Percentiles rank a stretch among this genome's conserved stretches.
Conservation (phyloP, 2,329 filamentous ascomycete species). For the Verticillium isaacii region DNA sequence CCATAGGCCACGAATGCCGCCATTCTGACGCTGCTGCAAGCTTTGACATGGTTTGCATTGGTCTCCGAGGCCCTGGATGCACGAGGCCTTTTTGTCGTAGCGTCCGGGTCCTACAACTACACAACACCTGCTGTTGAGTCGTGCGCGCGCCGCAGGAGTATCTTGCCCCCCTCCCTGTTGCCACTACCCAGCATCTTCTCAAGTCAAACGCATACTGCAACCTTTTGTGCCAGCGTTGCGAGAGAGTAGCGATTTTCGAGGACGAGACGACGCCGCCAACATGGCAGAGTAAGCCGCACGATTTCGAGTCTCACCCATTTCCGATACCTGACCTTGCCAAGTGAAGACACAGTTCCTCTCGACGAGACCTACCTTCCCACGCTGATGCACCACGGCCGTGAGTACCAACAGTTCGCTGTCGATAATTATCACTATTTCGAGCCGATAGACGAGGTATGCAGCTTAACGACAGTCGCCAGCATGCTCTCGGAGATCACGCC, state of each 20-base stretch:
- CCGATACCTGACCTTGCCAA: conserved; percentile 24
- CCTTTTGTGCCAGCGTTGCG: not conserved
- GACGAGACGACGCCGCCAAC: not conserved
- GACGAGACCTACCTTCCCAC: conserved; percentile 56
- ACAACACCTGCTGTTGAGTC: not conserved
- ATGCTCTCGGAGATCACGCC: conserved; percentile 8
- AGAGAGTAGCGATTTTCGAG: not conserved
- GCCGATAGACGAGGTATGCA: conserved; percentile 65
- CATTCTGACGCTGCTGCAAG: conserved; percentile 7
- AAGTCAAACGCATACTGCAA: not conserved
- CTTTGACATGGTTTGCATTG: conserved; percentile 6
- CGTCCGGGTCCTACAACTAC: not conserved
- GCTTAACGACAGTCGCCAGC: not conserved
- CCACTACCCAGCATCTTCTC: not conserved
- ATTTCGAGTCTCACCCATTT: not conserved
- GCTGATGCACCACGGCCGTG: conserved; percentile 55
- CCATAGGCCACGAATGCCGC: conserved; percentile 18
- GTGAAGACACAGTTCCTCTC: conserved; percentile 46
- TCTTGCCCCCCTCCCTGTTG: not conserved
- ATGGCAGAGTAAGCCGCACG: conserved; percentile 11
- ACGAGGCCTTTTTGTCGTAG: not conserved
- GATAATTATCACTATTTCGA: conserved; percentile 61
- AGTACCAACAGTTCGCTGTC: conserved; percentile 64
- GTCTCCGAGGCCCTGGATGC: not conserved
- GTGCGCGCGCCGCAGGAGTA: not conserved